Percentiles rank a stretch among this genome's conserved stretches.
These are phyloP conservation scores for Croton setiger DNA, from an alignment of 441 rosid genomes.

Conservation along the genomic window DNA sequence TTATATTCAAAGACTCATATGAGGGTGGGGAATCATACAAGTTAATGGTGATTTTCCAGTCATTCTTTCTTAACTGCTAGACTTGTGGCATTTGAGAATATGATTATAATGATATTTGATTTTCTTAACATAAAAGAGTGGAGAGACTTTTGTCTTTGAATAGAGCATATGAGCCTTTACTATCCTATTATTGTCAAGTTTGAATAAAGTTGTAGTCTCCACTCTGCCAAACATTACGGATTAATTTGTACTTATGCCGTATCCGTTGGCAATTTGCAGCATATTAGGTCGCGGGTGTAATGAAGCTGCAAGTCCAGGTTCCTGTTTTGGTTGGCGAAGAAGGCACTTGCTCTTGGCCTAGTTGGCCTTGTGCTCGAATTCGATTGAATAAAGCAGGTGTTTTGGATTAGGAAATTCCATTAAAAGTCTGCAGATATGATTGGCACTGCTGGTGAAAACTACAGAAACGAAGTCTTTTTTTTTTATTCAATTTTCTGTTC, in stretches of 20 bases:
- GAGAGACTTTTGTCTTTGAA: background rate
- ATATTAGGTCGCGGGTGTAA: constrained; percentile 22
- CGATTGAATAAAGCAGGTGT: constrained; percentile 27
- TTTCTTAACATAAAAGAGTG: background rate
- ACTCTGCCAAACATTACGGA: background rate
- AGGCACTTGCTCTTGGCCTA: constrained; percentile 1
- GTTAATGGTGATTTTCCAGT: background rate
- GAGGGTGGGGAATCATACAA: background rate
- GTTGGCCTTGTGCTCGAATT: constrained; percentile 1
- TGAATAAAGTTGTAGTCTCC: background rate
- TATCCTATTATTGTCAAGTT: background rate
- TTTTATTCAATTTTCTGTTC: background rate
- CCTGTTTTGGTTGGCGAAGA: constrained; percentile 1
- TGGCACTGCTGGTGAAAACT: constrained; percentile 20
- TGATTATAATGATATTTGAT: background rate
- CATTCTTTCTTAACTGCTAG: background rate
- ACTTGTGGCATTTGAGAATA: background rate
- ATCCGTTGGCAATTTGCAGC: constrained; percentile 26
- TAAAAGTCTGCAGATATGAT: constrained; percentile 14
- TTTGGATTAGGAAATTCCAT: constrained; percentile 11
- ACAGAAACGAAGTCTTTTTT: constrained; percentile 3
- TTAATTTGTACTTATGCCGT: background rate
- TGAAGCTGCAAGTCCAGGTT: constrained; percentile 36
- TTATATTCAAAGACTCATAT: too few species aligned
- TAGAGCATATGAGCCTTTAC: background rate